A percentile compares a stretch with the other conserved stretches of the same genome.
Conservation (phyloP, 192 early-diverging fungal species). For the Gaertneriomyces semiglobifer region DNA sequence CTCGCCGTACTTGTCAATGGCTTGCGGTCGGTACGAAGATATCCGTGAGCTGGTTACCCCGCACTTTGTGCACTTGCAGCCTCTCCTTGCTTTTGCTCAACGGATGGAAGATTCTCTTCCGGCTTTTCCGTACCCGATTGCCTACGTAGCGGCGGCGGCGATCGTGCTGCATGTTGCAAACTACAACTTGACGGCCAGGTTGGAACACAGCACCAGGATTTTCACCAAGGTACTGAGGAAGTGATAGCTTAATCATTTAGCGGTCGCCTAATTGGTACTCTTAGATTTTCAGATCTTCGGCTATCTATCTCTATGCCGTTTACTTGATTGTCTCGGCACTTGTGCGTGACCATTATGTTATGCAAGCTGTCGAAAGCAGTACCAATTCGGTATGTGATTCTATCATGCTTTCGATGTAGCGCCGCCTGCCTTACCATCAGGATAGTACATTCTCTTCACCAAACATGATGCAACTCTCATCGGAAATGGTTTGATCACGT, state of each 20-base stretch:
- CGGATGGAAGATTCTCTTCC: slow-evolving; percentile 17
- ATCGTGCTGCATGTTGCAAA: slow-evolving; percentile 44
- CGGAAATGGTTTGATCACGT: slow-evolving; percentile 38
- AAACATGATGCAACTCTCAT: slow-evolving; percentile 25
- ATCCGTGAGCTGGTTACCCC: slow-evolving; percentile 8
- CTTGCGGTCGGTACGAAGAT: background rate
- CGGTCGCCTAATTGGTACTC: background rate
- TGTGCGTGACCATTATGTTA: slow-evolving; percentile 54
- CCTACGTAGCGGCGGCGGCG: slow-evolving; percentile 24
- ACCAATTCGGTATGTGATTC: slow-evolving; percentile 37
- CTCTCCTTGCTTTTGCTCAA: slow-evolving; percentile 8
- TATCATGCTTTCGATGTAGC: background rate
- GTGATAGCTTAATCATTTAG: background rate
- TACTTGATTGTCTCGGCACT: slow-evolving; percentile 52
- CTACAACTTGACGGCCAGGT: slow-evolving; percentile 41
- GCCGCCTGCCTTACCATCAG: background rate
- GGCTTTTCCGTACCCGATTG: slow-evolving; percentile 17
- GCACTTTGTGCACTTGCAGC: background rate
- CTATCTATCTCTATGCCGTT: slow-evolving; percentile 56
- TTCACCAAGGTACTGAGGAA: slow-evolving; percentile 28
- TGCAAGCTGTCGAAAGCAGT: slow-evolving; percentile 48
- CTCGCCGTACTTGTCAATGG: background rate
- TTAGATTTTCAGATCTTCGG: slow-evolving; percentile 44
- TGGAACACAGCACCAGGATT: slow-evolving; percentile 38
- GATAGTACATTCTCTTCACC: slow-evolving; percentile 12